phyloP scores from a whole-genome alignment of 2,329 filamentous ascomycete genomes.

The Fusarium nisikadoi region DNA sequence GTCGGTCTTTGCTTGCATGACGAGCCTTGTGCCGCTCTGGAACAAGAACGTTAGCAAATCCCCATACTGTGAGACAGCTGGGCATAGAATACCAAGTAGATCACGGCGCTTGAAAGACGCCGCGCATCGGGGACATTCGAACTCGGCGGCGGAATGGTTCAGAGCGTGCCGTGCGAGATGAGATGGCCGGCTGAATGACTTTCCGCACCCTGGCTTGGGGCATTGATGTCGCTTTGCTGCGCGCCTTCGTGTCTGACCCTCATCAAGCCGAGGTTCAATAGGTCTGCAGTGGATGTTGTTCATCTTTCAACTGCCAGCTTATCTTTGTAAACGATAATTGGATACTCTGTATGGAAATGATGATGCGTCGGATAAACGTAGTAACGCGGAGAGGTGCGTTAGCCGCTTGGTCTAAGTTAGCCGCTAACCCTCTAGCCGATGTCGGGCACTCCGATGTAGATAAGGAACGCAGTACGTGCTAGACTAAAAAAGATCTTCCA shows the following conservation, averaged over 20 bases:
- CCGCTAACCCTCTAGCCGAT: background rate
- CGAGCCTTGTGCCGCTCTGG: background rate
- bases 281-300: fast-evolving
- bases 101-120: background rate
- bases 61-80: fast-evolving
- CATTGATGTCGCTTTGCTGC: background rate
- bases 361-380: background rate
- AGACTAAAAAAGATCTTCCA: no score
- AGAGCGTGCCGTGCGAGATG: background rate
- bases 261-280: background rate
- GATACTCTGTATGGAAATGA: background rate
- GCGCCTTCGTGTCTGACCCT: background rate
- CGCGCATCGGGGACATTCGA: background rate
- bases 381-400: background rate
- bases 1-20: background rate
- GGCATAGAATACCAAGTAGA: background rate
- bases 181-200: background rate
- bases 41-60: fast-evolving
- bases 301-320: fast-evolving
- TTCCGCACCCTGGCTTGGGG: background rate
- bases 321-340: fast-evolving
- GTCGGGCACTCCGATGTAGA: no score
- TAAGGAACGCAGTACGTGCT: no score
- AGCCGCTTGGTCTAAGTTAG: background rate
- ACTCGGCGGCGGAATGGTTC: background rate